These are phyloP conservation scores for Gardenia jasminoides DNA, from an alignment of 257 asterid genomes.

Conservation along the genomic window DNA sequence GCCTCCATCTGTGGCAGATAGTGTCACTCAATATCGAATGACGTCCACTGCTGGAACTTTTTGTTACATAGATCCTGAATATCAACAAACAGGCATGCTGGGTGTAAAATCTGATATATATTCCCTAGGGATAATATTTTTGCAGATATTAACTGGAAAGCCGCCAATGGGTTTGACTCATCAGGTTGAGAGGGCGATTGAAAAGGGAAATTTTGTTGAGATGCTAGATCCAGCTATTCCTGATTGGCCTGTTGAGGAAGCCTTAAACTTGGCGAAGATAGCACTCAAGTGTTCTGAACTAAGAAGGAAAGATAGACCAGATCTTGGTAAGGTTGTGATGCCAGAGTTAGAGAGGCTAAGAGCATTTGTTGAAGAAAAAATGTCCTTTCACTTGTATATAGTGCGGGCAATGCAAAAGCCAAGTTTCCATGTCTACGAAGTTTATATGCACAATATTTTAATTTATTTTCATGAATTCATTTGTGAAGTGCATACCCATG, in stretches of 20 bases:
- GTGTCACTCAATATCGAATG: slow-evolving; percentile 84
- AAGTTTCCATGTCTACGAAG: slow-evolving; percentile 62
- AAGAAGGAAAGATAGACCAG: slow-evolving; percentile 91
- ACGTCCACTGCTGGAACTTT: slow-evolving; percentile 95
- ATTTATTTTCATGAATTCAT: background rate
- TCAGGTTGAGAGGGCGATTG: slow-evolving; percentile 70
- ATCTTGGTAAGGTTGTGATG: slow-evolving; percentile 69
- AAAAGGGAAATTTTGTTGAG: slow-evolving; percentile 53
- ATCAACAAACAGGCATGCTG: slow-evolving; percentile 96
- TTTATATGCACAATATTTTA: slow-evolving; percentile 2
- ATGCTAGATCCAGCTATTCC: slow-evolving; percentile 61
- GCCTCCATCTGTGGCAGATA: slow-evolving; percentile 80
- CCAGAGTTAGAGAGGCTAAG: slow-evolving; percentile 63
- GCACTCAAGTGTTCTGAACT: slow-evolving; percentile 70
- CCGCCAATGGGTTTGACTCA: slow-evolving; percentile 90
- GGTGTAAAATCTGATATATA: slow-evolving; percentile 91
- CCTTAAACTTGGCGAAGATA: slow-evolving; percentile 58
- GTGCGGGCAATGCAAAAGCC: slow-evolving; percentile 42
- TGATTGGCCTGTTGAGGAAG: slow-evolving; percentile 84
- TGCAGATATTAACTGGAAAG: slow-evolving; percentile 74
- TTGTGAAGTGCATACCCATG: background rate
- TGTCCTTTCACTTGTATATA: slow-evolving; percentile 19
- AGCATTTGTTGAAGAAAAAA: slow-evolving; percentile 56
- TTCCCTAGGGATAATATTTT: slow-evolving; percentile 74
- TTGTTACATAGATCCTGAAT: slow-evolving; percentile 96